A percentile compares a stretch with the other conserved stretches of the same genome.
Evolutionary conservation across 352 stramenopile genomes (phyloP).

Genomic region (Globisporangium okanoganense): DNA sequence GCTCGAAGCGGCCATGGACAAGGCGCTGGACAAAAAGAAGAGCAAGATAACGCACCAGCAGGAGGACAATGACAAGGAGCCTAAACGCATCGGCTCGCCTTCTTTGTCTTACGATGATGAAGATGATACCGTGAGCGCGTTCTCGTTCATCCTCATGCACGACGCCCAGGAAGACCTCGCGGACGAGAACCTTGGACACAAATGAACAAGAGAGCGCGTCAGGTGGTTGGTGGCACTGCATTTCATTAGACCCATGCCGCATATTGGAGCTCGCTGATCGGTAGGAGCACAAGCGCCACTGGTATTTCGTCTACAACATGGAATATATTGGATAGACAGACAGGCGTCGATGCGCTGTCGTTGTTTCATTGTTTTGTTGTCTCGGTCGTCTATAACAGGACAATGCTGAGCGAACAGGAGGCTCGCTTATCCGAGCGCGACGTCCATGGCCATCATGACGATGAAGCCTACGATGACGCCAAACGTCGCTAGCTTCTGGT

Average conservation of each 20-base stretch:
- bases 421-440: constrained; percentile 56
- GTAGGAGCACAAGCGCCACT: background rate
- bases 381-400: background rate
- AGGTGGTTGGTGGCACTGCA: background rate
- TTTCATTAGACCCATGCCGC: background rate
- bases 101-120: constrained; percentile 7
- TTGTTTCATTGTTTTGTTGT: background rate
- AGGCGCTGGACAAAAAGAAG: background rate
- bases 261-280: background rate
- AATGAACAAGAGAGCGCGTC: background rate
- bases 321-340: background rate
- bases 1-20: background rate
- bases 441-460: constrained; percentile 91
- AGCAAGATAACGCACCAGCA: background rate
- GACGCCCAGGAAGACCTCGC: constrained; percentile 22
- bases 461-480: constrained; percentile 88
- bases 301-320: background rate
- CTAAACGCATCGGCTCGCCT: background rate
- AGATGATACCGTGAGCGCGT: constrained; percentile 15
- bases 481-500: constrained; percentile 85
- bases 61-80: background rate
- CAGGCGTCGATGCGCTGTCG: background rate
- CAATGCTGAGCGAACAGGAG: background rate
- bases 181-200: background rate
- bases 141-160: constrained; percentile 52